A percentile compares a stretch with the other conserved stretches of the same genome.
These are phyloP conservation scores for Elymus sibiricus DNA, from an alignment of 176 grass and related monocot species.

Conservation along the genomic window DNA sequence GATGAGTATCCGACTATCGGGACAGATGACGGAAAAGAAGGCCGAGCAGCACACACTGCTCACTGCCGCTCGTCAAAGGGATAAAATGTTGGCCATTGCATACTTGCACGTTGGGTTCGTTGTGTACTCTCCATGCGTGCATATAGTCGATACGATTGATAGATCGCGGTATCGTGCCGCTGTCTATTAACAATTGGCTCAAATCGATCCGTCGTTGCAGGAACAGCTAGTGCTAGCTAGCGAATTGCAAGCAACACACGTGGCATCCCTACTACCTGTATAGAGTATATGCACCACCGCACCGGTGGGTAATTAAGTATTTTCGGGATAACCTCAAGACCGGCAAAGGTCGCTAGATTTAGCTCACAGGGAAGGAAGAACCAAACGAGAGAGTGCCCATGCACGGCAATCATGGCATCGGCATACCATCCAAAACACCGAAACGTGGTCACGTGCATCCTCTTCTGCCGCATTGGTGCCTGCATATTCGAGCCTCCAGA, in stretches of 20 bases:
- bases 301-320: not conserved
- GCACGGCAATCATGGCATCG: conserved; percentile 29
- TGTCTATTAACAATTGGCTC: too few relatives aligned
- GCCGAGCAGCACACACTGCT: not conserved
- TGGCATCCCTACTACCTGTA: not conserved
- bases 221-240: too few relatives aligned
- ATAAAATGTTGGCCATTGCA: not conserved
- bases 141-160: too few relatives aligned
- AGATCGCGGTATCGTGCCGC: too few relatives aligned
- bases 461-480: not conserved
- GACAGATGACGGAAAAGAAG: not conserved
- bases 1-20: not conserved
- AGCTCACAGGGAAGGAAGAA: not conserved
- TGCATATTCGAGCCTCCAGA: not conserved
- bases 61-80: not conserved
- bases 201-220: too few relatives aligned
- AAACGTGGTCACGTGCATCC: conserved; percentile 8
- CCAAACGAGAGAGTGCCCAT: not conserved
- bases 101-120: too few relatives aligned
- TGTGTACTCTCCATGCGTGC: too few relatives aligned
- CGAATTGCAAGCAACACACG: not conserved
- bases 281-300: not conserved
- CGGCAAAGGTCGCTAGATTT: conserved; percentile 1
- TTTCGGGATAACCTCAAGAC: not conserved
- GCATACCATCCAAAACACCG: conserved; percentile 12